Percentiles rank a stretch among this genome's conserved stretches.
These are phyloP conservation scores for Nidula microcarpa DNA, from an alignment of 768 basidiomycete species.

Conservation along the genomic window DNA sequence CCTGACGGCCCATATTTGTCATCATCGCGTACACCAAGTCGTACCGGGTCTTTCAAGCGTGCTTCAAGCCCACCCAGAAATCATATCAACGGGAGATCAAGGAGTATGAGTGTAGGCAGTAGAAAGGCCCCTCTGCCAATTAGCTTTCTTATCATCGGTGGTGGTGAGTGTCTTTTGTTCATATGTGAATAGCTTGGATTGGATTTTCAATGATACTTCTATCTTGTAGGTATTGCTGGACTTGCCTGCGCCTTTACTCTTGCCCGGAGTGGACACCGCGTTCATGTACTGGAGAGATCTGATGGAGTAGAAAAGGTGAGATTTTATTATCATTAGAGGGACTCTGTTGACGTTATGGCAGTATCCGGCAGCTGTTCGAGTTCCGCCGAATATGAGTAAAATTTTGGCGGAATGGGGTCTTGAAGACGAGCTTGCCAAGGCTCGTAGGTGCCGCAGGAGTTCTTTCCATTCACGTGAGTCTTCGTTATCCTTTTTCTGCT, in stretches of 20 bases:
- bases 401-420: constrained; percentile 50
- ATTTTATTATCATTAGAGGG: not conserved
- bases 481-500: not conserved
- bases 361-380: constrained; percentile 37
- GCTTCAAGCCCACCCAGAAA: no score
- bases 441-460: constrained; percentile 26
- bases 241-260: constrained; percentile 47
- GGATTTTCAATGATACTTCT: no score
- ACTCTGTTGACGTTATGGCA: constrained; percentile 3
- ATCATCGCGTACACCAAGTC: not conserved
- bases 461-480: constrained; percentile 31
- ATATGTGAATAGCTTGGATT: no score
- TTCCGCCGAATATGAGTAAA: constrained; percentile 52
- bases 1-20: not conserved
- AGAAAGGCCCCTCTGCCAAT: constrained; percentile 23
- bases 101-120: constrained; percentile 7
- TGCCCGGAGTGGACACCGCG: constrained; percentile 45
- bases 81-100: not conserved
- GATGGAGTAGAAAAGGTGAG: constrained; percentile 27
- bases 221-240: constrained; percentile 36
- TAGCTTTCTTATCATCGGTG: constrained; percentile 47
- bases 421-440: constrained; percentile 31
- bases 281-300: constrained; percentile 42
- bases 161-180: constrained; percentile 21
- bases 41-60: not conserved